A percentile compares a stretch with the other conserved stretches of the same genome.
Conservation (phyloP, 1,139 yeast species). For the Taiozyma onychis region DNA sequence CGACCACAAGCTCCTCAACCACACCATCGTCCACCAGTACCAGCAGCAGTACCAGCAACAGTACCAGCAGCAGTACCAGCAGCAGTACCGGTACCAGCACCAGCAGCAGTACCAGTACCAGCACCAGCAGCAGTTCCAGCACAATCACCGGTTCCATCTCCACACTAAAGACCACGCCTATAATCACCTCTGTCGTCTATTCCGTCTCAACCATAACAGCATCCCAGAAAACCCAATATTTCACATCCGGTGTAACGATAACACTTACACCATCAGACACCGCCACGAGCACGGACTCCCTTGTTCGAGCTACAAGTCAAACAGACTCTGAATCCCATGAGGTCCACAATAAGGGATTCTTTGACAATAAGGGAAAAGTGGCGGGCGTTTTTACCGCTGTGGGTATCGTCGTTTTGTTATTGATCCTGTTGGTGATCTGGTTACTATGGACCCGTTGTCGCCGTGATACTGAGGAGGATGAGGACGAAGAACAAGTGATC, state of each 20-base stretch:
- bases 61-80: too few species aligned
- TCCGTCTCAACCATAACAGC: constrained; percentile 6
- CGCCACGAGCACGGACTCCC: neutral
- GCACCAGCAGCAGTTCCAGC: too few species aligned
- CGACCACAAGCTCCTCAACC: constrained; percentile 5
- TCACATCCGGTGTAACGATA: constrained; percentile 8
- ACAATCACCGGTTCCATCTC: constrained; percentile 1
- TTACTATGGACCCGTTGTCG: neutral
- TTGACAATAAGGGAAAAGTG: constrained; percentile 53
- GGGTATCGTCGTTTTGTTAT: constrained; percentile 45
- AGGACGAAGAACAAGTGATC: constrained; percentile 10
- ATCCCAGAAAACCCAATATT: constrained; percentile 5
- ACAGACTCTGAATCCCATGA: neutral
- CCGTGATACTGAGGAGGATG: constrained; percentile 15
- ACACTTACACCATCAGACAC: constrained; percentile 1
- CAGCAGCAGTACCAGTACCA: too few species aligned
- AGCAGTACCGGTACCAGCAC: too few species aligned
- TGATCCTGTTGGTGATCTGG: constrained; percentile 27
- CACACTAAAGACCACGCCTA: constrained; percentile 1
- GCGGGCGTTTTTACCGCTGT: constrained; percentile 73
- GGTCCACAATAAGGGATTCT: constrained; percentile 30
- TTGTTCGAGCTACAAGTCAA: neutral
- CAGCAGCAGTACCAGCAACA: too few species aligned
- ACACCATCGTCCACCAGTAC: constrained; percentile 2
- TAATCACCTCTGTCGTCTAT: constrained; percentile 6